These are phyloP conservation scores for Linderniella brevidens DNA, from an alignment of 257 asterid genomes.

Conservation along the genomic window DNA sequence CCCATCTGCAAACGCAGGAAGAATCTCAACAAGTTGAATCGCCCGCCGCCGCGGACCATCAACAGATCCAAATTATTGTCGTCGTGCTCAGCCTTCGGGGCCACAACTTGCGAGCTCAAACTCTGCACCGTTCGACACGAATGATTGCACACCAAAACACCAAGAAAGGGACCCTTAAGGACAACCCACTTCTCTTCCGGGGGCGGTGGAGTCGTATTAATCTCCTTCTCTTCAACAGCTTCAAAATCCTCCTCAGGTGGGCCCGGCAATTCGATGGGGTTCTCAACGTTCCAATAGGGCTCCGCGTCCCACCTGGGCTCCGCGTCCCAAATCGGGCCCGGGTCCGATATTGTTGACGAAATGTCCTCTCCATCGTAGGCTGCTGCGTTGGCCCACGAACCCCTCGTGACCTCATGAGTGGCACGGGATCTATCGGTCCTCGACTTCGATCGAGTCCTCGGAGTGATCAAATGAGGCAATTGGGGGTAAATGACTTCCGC, in stretches of 20 bases:
- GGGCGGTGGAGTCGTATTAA: slow-evolving; percentile 10
- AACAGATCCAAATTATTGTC: slow-evolving; percentile 73
- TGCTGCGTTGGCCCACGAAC: slow-evolving; percentile 61
- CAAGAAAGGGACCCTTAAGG: slow-evolving; percentile 64
- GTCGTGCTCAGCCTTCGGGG: slow-evolving; percentile 93
- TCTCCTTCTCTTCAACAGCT: slow-evolving; percentile 21
- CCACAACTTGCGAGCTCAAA: slow-evolving; percentile 89
- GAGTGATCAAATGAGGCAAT: slow-evolving; percentile 56
- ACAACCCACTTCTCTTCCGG: slow-evolving; percentile 77
- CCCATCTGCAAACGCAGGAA: slow-evolving; percentile 52
- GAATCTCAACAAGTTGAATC: slow-evolving; percentile 43
- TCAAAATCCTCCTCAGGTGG: slow-evolving; percentile 36
- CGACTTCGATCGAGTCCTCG: slow-evolving; percentile 85
- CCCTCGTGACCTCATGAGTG: slow-evolving; percentile 40
- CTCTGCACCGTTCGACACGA: slow-evolving; percentile 92
- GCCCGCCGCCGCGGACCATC: slow-evolving; percentile 81
- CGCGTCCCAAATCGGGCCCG: slow-evolving; percentile 96
- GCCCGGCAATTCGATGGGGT: slow-evolving; percentile 62
- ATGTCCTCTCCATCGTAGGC: slow-evolving; percentile 81
- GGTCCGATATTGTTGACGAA: slow-evolving; percentile 94
- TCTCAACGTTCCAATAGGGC: slow-evolving; percentile 45
- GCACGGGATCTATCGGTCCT: slow-evolving; percentile 63
- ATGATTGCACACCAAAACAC: slow-evolving; percentile 83
- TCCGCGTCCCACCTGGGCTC: slow-evolving; percentile 97
- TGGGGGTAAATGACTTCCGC: slow-evolving; percentile 91